Evolutionary conservation across 1,284 basidiomycete genomes (phyloP), one percentile per base, ranked within the genome.

Genomic region (Phaffia rhodozyma): DNA sequence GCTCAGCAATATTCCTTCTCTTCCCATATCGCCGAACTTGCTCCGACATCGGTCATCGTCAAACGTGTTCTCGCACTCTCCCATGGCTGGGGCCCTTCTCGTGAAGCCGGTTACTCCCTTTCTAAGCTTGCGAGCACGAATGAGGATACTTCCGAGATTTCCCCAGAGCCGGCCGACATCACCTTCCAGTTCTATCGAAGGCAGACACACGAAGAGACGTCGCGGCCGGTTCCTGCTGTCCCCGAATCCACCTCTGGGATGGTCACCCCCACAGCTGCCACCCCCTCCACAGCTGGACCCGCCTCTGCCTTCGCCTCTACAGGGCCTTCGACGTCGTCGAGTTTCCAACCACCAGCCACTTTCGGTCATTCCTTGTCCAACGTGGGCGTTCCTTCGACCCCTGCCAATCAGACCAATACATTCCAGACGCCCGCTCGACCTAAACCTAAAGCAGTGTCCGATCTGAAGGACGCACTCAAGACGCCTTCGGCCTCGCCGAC

Each of bases 1-100:
- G 86, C 92, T 6, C 93, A 97, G 72, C 92, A 97, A 74, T 97
- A 96, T 74, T 90, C 89, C 20, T 83, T 85, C 2, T 85, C 55
- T 83, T 87, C 29, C 79, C 85, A 60, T 84, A 84, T 69, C 75
- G 90, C 58, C 80, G 84, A 68, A 83, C 84, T 65, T 78, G 89
- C 67, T 81, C 83, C 68, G 29, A 66, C 67, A 52, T 61, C 70
- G 25, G 68, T 72, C 62, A 71, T 75, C 34, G 70, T 73, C 34
- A 68, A 71, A 47, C 73, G 76, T 2, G 72, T 78, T 0, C 71
- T 77, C 47, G 69, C 70, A 18, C 73, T 78, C 49, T 72, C 71
- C 1, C 70, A 71, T 55, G 68, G 69, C 2, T 72, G 71, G 66
- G 70, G 68, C 23, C 68, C 65, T 50, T 67, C 67, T 65, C 62